Evolutionary conservation across 768 basidiomycete genomes (phyloP).

Genomic region (Butyriboletus loyo): DNA sequence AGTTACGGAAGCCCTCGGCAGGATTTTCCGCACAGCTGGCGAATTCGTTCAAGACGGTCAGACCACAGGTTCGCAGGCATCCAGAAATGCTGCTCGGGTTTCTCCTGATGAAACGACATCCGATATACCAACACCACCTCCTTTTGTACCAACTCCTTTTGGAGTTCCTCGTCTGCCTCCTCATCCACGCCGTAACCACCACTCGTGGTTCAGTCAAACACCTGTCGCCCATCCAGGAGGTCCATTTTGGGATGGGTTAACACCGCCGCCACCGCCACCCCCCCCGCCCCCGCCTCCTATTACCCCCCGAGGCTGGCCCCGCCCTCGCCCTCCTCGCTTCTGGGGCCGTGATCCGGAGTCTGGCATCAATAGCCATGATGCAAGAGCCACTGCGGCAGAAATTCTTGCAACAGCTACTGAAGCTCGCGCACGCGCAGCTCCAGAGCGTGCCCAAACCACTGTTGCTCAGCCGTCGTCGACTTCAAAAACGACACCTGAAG

Average conservation of each 20-base stretch:
- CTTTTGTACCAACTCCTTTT: conserved; percentile 9
- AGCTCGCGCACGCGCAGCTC: conserved; percentile 6
- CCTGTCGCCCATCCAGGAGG: conserved; percentile 4
- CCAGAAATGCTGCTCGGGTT: neutral
- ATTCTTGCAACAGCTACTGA: conserved; percentile 18
- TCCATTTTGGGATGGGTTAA: conserved; percentile 18
- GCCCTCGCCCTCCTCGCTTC: conserved; percentile 22
- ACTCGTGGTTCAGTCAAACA: conserved; percentile 25
- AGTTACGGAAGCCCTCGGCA: conserved; percentile 61
- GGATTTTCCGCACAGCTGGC: conserved; percentile 55
- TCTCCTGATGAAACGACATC: neutral
- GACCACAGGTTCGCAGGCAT: conserved; percentile 3
- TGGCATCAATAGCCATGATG: neutral
- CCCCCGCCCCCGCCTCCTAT: neutral
- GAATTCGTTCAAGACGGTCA: conserved; percentile 26
- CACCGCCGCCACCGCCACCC: conserved; percentile 3
- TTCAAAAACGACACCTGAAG: conserved; percentile 15
- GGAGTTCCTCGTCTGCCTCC: conserved; percentile 17
- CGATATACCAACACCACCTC: conserved; percentile 6
- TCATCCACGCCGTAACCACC: conserved; percentile 19
- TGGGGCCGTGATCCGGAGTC: conserved; percentile 9
- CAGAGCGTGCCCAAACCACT: neutral
- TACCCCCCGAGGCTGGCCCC: conserved; percentile 22
- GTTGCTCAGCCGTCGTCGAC: neutral
- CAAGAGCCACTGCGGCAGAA: conserved; percentile 14